Percentiles rank a stretch among this genome's conserved stretches.
These are phyloP conservation scores for Senecio squalidus DNA, from an alignment of 140 eudicot species.

Conservation along the genomic window DNA sequence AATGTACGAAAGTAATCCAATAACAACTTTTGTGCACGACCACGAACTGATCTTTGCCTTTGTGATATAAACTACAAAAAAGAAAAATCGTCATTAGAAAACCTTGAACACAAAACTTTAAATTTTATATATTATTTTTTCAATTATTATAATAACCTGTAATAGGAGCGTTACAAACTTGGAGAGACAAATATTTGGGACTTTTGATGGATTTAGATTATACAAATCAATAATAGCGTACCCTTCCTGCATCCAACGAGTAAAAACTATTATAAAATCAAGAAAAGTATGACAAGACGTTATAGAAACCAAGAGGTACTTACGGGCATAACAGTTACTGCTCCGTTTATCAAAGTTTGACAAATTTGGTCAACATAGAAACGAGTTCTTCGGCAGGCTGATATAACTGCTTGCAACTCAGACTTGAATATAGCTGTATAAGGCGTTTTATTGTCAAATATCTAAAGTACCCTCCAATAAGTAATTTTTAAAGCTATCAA, in stretches of 20 bases:
- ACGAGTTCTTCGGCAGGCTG: conserved; percentile 65
- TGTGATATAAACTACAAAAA: conserved; percentile 74
- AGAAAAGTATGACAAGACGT: not conserved
- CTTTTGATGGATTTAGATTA: conserved; percentile 39
- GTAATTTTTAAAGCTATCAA: conserved; percentile 3
- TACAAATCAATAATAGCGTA: conserved; percentile 57
- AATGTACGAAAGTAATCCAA: conserved; percentile 61
- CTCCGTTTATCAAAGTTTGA: conserved; percentile 39
- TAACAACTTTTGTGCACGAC: conserved; percentile 62
- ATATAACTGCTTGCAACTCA: conserved; percentile 55
- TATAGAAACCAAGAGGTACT: conserved; percentile 25
- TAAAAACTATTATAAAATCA: not conserved
- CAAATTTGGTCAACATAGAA: conserved; percentile 52
- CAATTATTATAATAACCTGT: conserved; percentile 44
- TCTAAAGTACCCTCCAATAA: not conserved
- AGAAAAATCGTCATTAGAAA: conserved; percentile 13
- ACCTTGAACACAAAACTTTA: not conserved
- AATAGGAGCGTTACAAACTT: conserved; percentile 56
- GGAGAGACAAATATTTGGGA: conserved; percentile 51
- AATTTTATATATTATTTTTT: not conserved
- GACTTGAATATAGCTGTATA: conserved; percentile 56
- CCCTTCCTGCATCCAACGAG: conserved; percentile 58
- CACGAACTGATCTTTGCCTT: conserved; percentile 85
- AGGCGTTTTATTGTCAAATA: conserved; percentile 1
- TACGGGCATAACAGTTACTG: conserved; percentile 67